phyloP scores from a whole-genome alignment of 148 eudicot genomes.

The Rhododendron mucronatum region DNA sequence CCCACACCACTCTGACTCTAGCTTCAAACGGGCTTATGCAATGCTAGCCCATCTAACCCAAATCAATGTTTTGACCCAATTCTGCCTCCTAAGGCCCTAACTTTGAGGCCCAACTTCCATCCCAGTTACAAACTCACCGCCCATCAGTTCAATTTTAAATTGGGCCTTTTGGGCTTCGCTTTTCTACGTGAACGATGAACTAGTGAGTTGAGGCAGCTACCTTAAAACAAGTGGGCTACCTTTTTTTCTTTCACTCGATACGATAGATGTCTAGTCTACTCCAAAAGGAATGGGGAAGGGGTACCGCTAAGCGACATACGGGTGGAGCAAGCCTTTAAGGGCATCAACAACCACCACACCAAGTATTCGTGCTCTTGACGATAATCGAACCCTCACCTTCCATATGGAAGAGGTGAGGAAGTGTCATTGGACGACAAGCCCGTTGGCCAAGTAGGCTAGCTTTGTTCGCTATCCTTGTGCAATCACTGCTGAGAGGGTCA shows the following conservation, averaged over 20 bases:
- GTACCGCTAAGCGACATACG: too few relatives aligned
- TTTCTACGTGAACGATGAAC: not conserved
- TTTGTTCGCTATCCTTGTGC: not conserved
- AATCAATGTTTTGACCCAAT: not conserved
- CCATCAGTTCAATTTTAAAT: not conserved
- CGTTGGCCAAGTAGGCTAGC: not conserved
- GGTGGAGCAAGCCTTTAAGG: too few relatives aligned
- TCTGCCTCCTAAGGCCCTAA: not conserved
- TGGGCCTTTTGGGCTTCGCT: not conserved
- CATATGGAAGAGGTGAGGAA: too few relatives aligned
- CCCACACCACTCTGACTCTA: not conserved
- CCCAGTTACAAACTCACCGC: not conserved
- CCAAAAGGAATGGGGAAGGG: too few relatives aligned
- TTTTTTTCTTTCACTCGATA: too few relatives aligned
- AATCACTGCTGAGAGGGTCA: not conserved
- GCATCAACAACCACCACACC: too few relatives aligned
- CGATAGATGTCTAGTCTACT: too few relatives aligned
- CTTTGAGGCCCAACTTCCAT: not conserved
- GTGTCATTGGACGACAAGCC: too few relatives aligned
- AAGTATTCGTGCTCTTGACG: too few relatives aligned
- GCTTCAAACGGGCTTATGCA: too few relatives aligned
- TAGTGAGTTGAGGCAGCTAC: not conserved
- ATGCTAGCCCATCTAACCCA: not conserved
- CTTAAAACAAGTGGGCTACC: not conserved
- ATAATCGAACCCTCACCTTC: too few relatives aligned